Conservation (phyloP, 78 protist species). For the Dictyostelium intermedium region DNA sequence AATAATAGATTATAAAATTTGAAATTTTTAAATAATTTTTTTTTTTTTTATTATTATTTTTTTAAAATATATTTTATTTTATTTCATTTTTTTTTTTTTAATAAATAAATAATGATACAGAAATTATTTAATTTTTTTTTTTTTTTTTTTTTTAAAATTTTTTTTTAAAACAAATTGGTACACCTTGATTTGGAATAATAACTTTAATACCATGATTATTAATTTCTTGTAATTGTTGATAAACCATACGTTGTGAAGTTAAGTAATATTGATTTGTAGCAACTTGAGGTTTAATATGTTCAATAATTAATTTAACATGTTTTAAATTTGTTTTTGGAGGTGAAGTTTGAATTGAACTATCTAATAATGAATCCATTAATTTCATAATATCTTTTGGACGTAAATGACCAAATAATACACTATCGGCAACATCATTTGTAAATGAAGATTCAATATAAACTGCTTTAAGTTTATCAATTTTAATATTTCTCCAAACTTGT, state of each 20-base stretch:
- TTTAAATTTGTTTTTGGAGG: slow-evolving; percentile 7
- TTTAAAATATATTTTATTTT: background rate
- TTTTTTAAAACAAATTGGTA: slow-evolving; percentile 32
- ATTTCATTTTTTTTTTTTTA: background rate
- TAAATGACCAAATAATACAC: slow-evolving; percentile 21
- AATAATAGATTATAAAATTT: too few relatives aligned
- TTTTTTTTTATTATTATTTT: too few relatives aligned
- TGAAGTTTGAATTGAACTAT: slow-evolving; percentile 9
- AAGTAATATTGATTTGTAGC: background rate
- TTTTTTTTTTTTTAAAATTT: background rate
- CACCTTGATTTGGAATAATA: slow-evolving; percentile 44
- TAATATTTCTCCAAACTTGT: slow-evolving; percentile 17
- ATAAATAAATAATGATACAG: background rate
- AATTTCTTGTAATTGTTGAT: background rate
- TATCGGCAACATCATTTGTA: background rate
- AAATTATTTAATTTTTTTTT: too few relatives aligned
- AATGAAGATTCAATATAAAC: slow-evolving; percentile 18
- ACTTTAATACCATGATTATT: slow-evolving; percentile 12
- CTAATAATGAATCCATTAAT: background rate
- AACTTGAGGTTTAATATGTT: slow-evolving; percentile 49
- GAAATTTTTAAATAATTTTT: too few relatives aligned
- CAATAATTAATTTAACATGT: slow-evolving; percentile 35
- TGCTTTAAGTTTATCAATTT: slow-evolving; percentile 37
- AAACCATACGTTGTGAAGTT: background rate
- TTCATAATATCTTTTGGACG: slow-evolving; percentile 37